A percentile compares a stretch with the other conserved stretches of the same genome.
phyloP scores from a whole-genome alignment of 768 basidiomycete species.

The Leccinum boreale region DNA sequence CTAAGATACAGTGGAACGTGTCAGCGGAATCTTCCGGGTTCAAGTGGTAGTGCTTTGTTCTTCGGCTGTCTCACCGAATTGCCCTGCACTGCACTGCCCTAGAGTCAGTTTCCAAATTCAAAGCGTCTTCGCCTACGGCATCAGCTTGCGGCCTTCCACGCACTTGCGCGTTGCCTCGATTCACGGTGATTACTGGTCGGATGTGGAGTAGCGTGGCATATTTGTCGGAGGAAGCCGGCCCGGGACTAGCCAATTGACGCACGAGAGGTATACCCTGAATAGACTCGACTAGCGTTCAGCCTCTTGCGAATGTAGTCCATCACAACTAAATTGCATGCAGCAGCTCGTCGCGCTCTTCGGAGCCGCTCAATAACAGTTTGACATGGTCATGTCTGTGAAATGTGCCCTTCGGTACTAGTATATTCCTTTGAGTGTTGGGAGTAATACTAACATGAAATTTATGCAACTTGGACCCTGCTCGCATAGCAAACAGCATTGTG shows the following conservation, averaged over 20 bases:
- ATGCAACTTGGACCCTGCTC: not conserved
- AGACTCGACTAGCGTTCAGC: no score
- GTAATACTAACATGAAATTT: no score
- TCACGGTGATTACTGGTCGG: conserved; percentile 17
- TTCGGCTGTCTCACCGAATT: not conserved
- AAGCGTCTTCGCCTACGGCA: not conserved
- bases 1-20: conserved; percentile 9
- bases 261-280: no score
- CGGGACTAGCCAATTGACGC: not conserved
- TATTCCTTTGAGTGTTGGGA: no score
- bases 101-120: not conserved
- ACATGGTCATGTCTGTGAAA: not conserved
- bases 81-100: not conserved
- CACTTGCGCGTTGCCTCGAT: not conserved
- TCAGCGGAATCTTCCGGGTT: conserved; percentile 15
- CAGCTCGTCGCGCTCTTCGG: not conserved
- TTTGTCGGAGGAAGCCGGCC: not conserved
- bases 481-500: not conserved
- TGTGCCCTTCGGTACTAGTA: not conserved
- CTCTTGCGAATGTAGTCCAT: not conserved
- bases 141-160: not conserved
- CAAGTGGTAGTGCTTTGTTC: conserved; percentile 1
- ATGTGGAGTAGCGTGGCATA: not conserved
- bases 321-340: not conserved
- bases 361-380: not conserved